Base-by-base conservation (phyloP, 2,329 filamentous ascomycete genomes). In the Cadophora sp. region DNA sequence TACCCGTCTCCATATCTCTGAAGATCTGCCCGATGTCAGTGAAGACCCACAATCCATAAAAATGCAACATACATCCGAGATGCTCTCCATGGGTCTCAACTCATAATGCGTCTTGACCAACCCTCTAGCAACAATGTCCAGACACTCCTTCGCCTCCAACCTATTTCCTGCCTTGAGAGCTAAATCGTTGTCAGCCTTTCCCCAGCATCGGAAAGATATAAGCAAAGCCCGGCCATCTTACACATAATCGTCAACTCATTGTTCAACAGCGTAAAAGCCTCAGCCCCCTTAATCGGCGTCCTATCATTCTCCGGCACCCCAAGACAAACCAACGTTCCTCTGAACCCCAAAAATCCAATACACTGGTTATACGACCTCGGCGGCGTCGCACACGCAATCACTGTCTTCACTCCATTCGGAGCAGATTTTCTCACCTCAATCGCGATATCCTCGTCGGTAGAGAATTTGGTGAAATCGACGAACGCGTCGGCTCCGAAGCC, bases 401-500 rank as follows among this genome's bases (percentile, higher is more conserved):
- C 69, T 11, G 69, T 65, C 43, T 62, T 60, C 1, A 61, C 63
- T 31, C 69, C 69, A 24, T 87, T 84, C 29, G 50, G 55, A 0
- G 55, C 56, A 26, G 46, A 60, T 14, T 24, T 62, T 31, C 31
- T 62, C 14, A 71, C 64, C 27, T 55, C 67, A 19, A 81, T 80
- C 4, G 80, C 80, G 4, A 87, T 5, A 86, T 79, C 29, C 81
- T 81, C 53, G 83, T 80, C 65, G 7, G 31, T 62, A 80, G 77
- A 43, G 85, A 85, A 82, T 63, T 82, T 78, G 37, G 86, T 85
- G 66, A 90, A 81, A 69, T 89, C 86, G 66, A 91, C 81, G 78
- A 91, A 91, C 71, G 86, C 83, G 75, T 91, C 88, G 0, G 88
- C 88, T 9, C 89, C 89, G 9, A 81, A 86, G 0, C 84, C 81